Conservation (phyloP, 78 protist genomes). For the slime mould (Dictyostelium discoideum) region DNA sequence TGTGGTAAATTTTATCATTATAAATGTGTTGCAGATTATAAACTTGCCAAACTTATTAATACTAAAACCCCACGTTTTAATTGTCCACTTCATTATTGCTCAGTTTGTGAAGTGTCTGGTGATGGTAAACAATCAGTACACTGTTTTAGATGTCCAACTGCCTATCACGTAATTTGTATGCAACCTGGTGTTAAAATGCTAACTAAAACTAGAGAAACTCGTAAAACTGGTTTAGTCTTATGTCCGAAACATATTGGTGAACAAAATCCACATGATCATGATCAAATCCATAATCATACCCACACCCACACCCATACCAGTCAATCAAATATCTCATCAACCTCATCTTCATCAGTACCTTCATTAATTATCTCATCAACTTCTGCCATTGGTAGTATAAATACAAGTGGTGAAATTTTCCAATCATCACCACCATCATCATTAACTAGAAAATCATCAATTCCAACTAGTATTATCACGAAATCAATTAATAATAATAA, state of each 20-base stretch:
- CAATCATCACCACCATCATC: not conserved
- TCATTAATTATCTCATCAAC: not conserved
- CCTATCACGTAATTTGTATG: constrained; percentile 73
- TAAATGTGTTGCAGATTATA: constrained; percentile 39
- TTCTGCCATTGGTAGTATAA: not conserved
- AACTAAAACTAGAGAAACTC: constrained; percentile 68
- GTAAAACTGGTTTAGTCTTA: constrained; percentile 65
- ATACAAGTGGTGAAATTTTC: not conserved
- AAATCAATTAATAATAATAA: not conserved
- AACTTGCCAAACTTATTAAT: constrained; percentile 53
- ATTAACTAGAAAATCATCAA: not conserved
- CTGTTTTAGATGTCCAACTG: constrained; percentile 75
- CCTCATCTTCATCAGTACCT: not conserved
- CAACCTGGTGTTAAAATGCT: constrained; percentile 70
- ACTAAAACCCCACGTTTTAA: constrained; percentile 71
- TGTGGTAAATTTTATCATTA: constrained; percentile 76
- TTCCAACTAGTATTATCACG: not conserved
- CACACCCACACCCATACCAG: no score
- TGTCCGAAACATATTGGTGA: constrained; percentile 65
- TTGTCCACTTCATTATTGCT: constrained; percentile 77
- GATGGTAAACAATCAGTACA: constrained; percentile 79
- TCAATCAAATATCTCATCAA: not conserved
- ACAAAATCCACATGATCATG: not conserved
- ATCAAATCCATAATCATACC: not conserved
- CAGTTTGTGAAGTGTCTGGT: constrained; percentile 63